phyloP scores from a whole-genome alignment of 805 yeast genomes.

The Metschnikowia picachoensis region DNA sequence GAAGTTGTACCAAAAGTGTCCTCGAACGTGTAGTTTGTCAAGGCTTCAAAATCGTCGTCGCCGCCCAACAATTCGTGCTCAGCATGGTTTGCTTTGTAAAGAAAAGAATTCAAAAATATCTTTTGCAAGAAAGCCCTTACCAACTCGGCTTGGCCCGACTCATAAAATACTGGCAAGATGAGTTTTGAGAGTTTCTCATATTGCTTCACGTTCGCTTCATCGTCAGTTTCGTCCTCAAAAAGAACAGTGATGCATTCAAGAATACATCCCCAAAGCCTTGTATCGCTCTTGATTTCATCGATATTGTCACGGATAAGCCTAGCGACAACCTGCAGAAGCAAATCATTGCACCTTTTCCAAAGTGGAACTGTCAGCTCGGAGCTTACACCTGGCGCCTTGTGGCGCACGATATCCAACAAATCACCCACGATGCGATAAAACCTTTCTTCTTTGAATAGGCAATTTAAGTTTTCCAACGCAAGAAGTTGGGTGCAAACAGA shows the following conservation, averaged over 20 bases:
- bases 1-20: slow-evolving; percentile 63
- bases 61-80: slow-evolving; percentile 33
- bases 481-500: slow-evolving; percentile 38
- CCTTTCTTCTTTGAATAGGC: slow-evolving; percentile 43
- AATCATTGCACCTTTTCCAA: slow-evolving; percentile 51
- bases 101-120: slow-evolving; percentile 57
- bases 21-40: slow-evolving; percentile 37
- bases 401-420: slow-evolving; percentile 49
- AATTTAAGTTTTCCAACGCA: slow-evolving; percentile 23
- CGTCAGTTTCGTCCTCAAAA: slow-evolving; percentile 37
- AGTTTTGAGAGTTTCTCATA: slow-evolving; percentile 40
- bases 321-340: slow-evolving; percentile 34
- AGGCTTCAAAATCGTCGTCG: slow-evolving; percentile 16
- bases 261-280: slow-evolving; percentile 39
- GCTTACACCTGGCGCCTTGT: slow-evolving; percentile 37
- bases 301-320: slow-evolving; percentile 24
- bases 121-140: slow-evolving; percentile 43
- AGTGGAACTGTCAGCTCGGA: slow-evolving; percentile 20
- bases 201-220: slow-evolving; percentile 42
- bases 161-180: slow-evolving; percentile 39
- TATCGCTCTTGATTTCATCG: slow-evolving; percentile 9
- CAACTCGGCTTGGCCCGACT: slow-evolving; percentile 15
- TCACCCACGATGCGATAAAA: slow-evolving; percentile 45
- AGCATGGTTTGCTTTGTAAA: slow-evolving; percentile 53
- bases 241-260: slow-evolving; percentile 40